Evolutionary conservation across 208 protist species (phyloP).

Genomic region (Wallacemonas sp.): DNA sequence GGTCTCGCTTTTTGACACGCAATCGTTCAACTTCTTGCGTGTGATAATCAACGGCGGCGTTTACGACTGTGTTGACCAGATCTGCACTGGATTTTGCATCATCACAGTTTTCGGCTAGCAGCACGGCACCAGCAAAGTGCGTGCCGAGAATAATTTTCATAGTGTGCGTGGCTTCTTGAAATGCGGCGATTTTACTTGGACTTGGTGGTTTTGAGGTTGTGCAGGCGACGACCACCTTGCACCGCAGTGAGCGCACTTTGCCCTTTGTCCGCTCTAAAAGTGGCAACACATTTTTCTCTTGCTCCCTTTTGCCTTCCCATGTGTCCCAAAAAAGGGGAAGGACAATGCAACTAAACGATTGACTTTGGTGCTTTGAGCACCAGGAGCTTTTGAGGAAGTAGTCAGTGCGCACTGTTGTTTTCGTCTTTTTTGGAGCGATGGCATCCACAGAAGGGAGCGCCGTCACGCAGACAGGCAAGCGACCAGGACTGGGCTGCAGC

Average conservation of each 20-base stretch:
- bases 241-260: slow-evolving; percentile 11
- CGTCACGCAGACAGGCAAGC: slow-evolving; percentile 7
- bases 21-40: slow-evolving; percentile 26
- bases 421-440: not conserved
- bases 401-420: not conserved
- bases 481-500: slow-evolving; percentile 17
- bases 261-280: slow-evolving; percentile 12
- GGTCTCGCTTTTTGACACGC: slow-evolving; percentile 17
- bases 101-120: slow-evolving; percentile 21
- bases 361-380: slow-evolving; percentile 27
- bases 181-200: not conserved
- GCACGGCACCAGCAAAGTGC: slow-evolving; percentile 22
- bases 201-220: slow-evolving; percentile 15
- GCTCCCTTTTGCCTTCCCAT: not conserved
- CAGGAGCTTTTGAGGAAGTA: slow-evolving; percentile 26
- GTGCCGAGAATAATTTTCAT: slow-evolving; percentile 21
- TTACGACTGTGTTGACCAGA: slow-evolving; percentile 19
- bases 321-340: slow-evolving; percentile 24
- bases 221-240: slow-evolving; percentile 25
- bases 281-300: slow-evolving; percentile 26
- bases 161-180: slow-evolving; percentile 6
- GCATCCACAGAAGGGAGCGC: slow-evolving; percentile 22
- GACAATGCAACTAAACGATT: slow-evolving; percentile 29
- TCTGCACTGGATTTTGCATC: slow-evolving; percentile 23
- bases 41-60: slow-evolving; percentile 22